phyloP scores from a whole-genome alignment of 2,329 filamentous ascomycete species.

The Claviceps pazoutovae region DNA sequence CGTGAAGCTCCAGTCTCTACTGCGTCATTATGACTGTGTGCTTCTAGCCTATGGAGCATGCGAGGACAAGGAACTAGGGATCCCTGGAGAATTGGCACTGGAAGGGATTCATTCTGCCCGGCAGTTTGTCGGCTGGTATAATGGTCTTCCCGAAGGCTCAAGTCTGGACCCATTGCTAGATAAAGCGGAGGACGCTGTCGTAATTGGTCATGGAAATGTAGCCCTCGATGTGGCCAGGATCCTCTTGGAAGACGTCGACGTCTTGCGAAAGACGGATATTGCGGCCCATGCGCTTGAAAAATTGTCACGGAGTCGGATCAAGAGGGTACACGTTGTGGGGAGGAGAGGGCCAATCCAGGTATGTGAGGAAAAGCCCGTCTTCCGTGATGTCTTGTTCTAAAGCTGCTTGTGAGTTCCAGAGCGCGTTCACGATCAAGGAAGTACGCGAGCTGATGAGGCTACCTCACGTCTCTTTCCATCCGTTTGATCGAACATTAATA shows the following conservation, averaged over 20 bases:
- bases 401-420: slow-evolving; percentile 31
- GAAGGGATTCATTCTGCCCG: slow-evolving; percentile 74
- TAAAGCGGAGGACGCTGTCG: slow-evolving; percentile 64
- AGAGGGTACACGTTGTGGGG: slow-evolving; percentile 74
- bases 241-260: slow-evolving; percentile 61
- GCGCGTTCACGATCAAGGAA: slow-evolving; percentile 92
- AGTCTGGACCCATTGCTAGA: slow-evolving; percentile 59
- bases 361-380: slow-evolving; percentile 12
- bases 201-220: slow-evolving; percentile 93
- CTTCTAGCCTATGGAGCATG: slow-evolving; percentile 88
- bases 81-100: slow-evolving; percentile 63
- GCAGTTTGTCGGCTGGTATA: slow-evolving; percentile 97
- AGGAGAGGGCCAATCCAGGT: slow-evolving; percentile 80
- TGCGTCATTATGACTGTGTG: slow-evolving; percentile 79
- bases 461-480: slow-evolving; percentile 54
- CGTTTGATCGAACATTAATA: slow-evolving; percentile 51
- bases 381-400: neutral
- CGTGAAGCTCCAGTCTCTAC: slow-evolving; percentile 54
- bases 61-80: slow-evolving; percentile 61
- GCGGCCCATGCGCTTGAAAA: slow-evolving; percentile 67
- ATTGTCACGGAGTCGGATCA: slow-evolving; percentile 59
- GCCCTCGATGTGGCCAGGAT: slow-evolving; percentile 87
- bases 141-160: slow-evolving; percentile 75
- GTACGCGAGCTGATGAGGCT: slow-evolving; percentile 75
- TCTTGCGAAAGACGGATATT: slow-evolving; percentile 73